phyloP scores from a whole-genome alignment of 2,329 filamentous ascomycete species.

The Simplicillium aogashimaense region DNA sequence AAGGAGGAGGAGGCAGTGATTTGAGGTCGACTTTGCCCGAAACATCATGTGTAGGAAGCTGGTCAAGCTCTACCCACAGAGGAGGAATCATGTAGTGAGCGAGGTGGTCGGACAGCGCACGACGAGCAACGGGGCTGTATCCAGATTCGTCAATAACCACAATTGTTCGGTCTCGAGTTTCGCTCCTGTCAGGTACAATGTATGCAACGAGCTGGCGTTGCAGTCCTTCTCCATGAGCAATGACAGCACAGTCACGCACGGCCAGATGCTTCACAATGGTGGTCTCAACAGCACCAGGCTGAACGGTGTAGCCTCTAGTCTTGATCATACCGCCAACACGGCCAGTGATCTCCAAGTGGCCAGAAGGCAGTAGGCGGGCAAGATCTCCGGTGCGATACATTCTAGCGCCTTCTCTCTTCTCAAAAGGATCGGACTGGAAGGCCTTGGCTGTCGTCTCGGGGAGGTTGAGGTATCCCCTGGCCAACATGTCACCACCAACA shows the following conservation, averaged over 20 bases:
- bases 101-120: constrained; percentile 53
- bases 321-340: constrained; percentile 75
- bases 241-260: constrained; percentile 61
- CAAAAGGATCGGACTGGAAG: constrained; percentile 59
- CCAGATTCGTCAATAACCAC: constrained; percentile 61
- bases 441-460: constrained; percentile 67
- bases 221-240: constrained; percentile 66
- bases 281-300: constrained; percentile 67
- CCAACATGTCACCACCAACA: constrained; percentile 63
- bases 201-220: constrained; percentile 70
- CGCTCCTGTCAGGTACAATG: constrained; percentile 57
- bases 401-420: constrained; percentile 45
- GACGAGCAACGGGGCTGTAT: constrained; percentile 59
- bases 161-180: constrained; percentile 43
- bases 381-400: constrained; percentile 71
- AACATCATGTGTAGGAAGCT: constrained; percentile 65
- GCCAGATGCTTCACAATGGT: constrained; percentile 60
- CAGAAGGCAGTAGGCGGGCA: constrained; percentile 56
- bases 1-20: constrained; percentile 55
- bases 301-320: constrained; percentile 67
- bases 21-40: constrained; percentile 73
- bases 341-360: constrained; percentile 65
- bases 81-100: constrained; percentile 79
- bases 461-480: constrained; percentile 70
- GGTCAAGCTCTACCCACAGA: constrained; percentile 64